Conservation (phyloP, 2,329 filamentous ascomycete genomes). For the Colletotrichum sp. region DNA sequence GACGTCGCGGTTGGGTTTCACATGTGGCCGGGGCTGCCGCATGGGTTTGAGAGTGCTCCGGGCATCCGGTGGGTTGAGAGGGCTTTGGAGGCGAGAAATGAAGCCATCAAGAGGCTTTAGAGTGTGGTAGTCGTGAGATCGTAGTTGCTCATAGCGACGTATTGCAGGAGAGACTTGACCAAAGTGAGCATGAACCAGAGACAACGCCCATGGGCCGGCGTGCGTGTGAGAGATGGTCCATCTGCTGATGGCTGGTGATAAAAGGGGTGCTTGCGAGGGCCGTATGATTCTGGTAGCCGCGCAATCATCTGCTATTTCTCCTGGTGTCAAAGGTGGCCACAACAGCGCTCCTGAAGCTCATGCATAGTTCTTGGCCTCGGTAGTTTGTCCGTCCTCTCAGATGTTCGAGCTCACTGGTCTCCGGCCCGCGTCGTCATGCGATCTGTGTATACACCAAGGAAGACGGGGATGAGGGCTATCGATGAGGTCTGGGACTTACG, state of each 20-base stretch:
- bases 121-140: background rate
- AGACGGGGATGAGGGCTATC: fast-evolving
- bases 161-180: background rate
- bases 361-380: fast-evolving
- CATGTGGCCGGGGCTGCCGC: conserved; percentile 43
- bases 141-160: background rate
- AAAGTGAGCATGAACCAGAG: background rate
- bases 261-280: background rate
- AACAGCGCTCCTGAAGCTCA: background rate
- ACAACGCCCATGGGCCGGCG: fast-evolving
- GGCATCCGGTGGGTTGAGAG: conserved; percentile 21
- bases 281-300: background rate
- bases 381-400: fast-evolving
- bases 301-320: too few relatives aligned
- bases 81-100: conserved; percentile 26
- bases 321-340: too few relatives aligned
- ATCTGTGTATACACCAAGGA: background rate
- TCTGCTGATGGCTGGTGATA: background rate
- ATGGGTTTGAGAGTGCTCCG: conserved; percentile 36
- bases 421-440: fast-evolving
- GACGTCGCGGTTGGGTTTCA: conserved; percentile 43
- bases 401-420: background rate
- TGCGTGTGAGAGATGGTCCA: background rate
- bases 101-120: conserved; percentile 12
- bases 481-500: background rate